A percentile compares a stretch with the other conserved stretches of the same genome.
These are phyloP conservation scores for Colletotrichum musae DNA, from an alignment of 2,329 filamentous ascomycete genomes.

Conservation along the genomic window DNA sequence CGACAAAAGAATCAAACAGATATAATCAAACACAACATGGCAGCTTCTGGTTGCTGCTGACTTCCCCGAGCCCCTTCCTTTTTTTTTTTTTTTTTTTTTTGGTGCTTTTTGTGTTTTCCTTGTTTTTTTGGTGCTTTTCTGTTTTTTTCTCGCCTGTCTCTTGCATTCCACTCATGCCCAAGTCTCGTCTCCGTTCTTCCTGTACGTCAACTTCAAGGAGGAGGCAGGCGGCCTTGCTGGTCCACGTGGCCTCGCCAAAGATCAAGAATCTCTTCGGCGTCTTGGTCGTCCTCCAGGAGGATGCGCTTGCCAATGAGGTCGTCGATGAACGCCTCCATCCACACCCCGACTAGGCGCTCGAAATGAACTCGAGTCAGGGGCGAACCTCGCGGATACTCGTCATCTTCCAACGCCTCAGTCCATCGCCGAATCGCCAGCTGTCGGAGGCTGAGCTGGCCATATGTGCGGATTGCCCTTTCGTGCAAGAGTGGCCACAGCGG, in stretches of 20 bases:
- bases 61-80: background rate
- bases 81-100: background rate
- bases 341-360: background rate
- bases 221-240: background rate
- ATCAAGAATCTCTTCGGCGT: constrained; percentile 1
- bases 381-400: background rate
- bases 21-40: constrained; percentile 16
- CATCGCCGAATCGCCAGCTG: background rate
- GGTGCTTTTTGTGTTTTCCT: too few species aligned
- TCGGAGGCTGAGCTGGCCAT: background rate
- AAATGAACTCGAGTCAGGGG: background rate
- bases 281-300: background rate
- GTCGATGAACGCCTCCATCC: constrained; percentile 5
- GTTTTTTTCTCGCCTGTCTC: constrained; percentile 3
- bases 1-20: background rate
- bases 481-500: background rate
- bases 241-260: background rate
- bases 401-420: background rate
- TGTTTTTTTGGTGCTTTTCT: background rate
- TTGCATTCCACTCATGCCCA: background rate
- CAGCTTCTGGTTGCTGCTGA: background rate
- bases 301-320: background rate
- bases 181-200: background rate
- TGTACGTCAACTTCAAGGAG: background rate
- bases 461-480: background rate